Evolutionary conservation across 73 alveolate genomes (phyloP), one percentile per base, ranked within the genome.

Genomic region (Paramecium pentaurelia): DNA sequence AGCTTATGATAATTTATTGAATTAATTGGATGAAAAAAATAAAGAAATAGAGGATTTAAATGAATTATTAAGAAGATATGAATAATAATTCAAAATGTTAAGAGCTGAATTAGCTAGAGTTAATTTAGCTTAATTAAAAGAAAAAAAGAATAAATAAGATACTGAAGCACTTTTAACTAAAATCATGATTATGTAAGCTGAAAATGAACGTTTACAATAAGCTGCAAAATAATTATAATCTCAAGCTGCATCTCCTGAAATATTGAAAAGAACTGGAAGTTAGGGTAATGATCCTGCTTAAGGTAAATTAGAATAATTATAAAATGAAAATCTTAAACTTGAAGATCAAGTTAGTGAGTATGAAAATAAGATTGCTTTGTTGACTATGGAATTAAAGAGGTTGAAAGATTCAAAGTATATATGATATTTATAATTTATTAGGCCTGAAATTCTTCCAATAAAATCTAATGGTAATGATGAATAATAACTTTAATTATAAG

Each of bases 301-400:
- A 64, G 84, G 34, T 37, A 75, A 75, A 10, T 1, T 75, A 14
- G 88, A 75, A n/a, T 75, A 6, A 75, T 38, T 36, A 38, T 30
- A 38, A 75, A 75, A 36, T 0, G 38, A 38, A 75, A 75, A 75
- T 38, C 60, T 75, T 0, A 20, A 25, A 34, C 84, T 64, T 47
- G 91, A 80, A 80, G 73, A 47, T 44, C 34, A 80, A 80, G 32
- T 80, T 27, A 28, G 49, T 25, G 37, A 22, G 16, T 80, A 80
- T 47, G 91, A 80, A 80, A 80, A 80, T 80, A 80, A 80, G 77
- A 45, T 80, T n/a, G 91, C 91, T 4, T 27, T 80, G 12, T 64
- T 80, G 30, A 42, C 91, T 18, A 80, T 80, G 91, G 91, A 80
- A 80, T 27, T 80, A 1, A 80, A 80, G 51, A 40, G 91, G 9